A percentile compares a stretch with the other conserved stretches of the same genome.
phyloP scores from a whole-genome alignment of 495 filamentous ascomycete species.

The Neurospora cerealis region DNA sequence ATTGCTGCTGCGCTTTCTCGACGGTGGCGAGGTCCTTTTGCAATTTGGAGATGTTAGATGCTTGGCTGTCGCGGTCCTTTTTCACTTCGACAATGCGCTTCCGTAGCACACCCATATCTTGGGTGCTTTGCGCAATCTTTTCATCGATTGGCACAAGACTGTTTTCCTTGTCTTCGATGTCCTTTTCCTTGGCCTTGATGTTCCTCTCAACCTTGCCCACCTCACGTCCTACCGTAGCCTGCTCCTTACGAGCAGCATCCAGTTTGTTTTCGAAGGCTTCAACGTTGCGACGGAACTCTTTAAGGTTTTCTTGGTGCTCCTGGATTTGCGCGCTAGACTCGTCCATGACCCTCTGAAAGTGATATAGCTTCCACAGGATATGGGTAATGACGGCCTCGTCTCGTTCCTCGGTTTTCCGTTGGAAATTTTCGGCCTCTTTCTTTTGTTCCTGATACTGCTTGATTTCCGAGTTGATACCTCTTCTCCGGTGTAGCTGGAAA shows the following conservation, averaged over 20 bases:
- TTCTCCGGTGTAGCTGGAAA: slow-evolving; percentile 73
- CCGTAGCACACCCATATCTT: slow-evolving; percentile 55
- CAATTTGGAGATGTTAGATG: slow-evolving; percentile 52
- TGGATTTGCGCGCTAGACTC: slow-evolving; percentile 84
- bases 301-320: slow-evolving; percentile 90
- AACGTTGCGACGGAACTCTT: slow-evolving; percentile 80
- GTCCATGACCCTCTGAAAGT: slow-evolving; percentile 89
- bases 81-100: slow-evolving; percentile 58
- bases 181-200: slow-evolving; percentile 79
- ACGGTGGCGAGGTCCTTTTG: slow-evolving; percentile 74
- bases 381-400: slow-evolving; percentile 91
- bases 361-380: slow-evolving; percentile 92
- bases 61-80: slow-evolving; percentile 66
- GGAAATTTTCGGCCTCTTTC: slow-evolving; percentile 85
- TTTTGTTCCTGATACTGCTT: slow-evolving; percentile 97
- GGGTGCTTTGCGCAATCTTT: slow-evolving; percentile 75
- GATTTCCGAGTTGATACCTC: slow-evolving; percentile 95
- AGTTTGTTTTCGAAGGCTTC: slow-evolving; percentile 75
- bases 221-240: slow-evolving; percentile 67
- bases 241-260: slow-evolving; percentile 78
- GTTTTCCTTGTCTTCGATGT: slow-evolving; percentile 78
- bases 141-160: slow-evolving; percentile 81
- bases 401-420: slow-evolving; percentile 75
- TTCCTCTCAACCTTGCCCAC: slow-evolving; percentile 71
- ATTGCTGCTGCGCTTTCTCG: slow-evolving; percentile 81